Base-by-base conservation (phyloP, 1,284 basidiomycete species). In the Malassezia obtusa region DNA sequence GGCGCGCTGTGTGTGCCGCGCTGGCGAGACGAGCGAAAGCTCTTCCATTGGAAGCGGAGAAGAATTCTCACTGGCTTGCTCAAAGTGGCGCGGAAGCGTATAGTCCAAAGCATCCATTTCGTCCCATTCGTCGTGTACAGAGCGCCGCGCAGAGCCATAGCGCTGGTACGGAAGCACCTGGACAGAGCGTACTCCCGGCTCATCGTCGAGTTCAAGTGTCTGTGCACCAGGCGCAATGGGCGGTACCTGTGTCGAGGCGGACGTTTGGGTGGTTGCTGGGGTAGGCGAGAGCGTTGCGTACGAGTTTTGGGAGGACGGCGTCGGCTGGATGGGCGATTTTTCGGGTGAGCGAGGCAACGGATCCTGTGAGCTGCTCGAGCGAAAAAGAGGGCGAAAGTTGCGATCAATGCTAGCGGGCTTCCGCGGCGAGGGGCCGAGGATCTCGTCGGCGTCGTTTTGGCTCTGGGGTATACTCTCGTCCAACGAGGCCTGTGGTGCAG, bases 111-210 rank as follows among this genome's bases (percentile, higher is more conserved):
- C 45, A 19, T 38, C 24, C 14, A 25, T 12, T 38, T 32, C 33
- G 22, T 25, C 45, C 22, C 24, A 9, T n/a, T 28, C 32, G 26
- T 38, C 28, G 22, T 47, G 19, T 3, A 5, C 22, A 3, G 21
- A 10, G 1, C 22, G 30, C 1, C 38, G 25, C 6, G 45, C 45
- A 5, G 48, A 40, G n/a, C 48, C 53, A 31, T 26, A 56, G 30
- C 53, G 53, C 14, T 35, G 32, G 38, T 56, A 56, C 9, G 53
- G 53, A 5, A 45, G 37, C 10, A 56, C 44, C 3, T 31, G 17
- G 26, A 54, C 37, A 6, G 30, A 4, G 15, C 25, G 24, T 30
- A 6, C 17, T 19, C 24, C n/a, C n/a, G n/a, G n/a, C 8, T 49
- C 46, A 19, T 41, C 52, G 19, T 53, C 45, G 14, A 44, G 21